Percentiles rank a stretch among this genome's conserved stretches.
Conservation (phyloP, 129 eudicot genomes). For the Artemisia tridentata region DNA sequence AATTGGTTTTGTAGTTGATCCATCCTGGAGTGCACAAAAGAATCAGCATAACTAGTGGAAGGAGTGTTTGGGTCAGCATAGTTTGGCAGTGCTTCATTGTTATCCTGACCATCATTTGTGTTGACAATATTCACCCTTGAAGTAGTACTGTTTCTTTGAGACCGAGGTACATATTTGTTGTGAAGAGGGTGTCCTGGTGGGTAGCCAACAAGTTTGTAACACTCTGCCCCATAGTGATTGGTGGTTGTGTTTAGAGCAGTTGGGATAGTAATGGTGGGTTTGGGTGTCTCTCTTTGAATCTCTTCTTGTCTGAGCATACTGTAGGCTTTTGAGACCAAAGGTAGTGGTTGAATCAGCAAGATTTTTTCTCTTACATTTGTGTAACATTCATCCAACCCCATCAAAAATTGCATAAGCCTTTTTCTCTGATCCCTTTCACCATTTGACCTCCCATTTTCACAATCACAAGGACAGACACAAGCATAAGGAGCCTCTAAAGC, state of each 20-base stretch:
- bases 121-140: background rate
- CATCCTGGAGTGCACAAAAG: background rate
- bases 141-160: background rate
- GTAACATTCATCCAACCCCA: no score
- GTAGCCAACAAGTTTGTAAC: no score
- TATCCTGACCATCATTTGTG: fast-evolving
- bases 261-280: no score
- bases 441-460: no score
- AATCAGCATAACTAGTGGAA: background rate
- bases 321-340: background rate
- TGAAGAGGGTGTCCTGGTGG: no score
- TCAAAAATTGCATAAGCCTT: no score
- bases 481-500: background rate
- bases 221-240: no score
- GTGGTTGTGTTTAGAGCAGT: no score
- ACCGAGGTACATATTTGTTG: background rate
- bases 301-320: no score
- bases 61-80: background rate
- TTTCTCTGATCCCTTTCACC: no score
- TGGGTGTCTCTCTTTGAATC: no score
- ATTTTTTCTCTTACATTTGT: background rate
- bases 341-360: background rate
- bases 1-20: background rate
- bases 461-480: background rate
- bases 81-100: background rate